Evolutionary conservation across 2,329 filamentous ascomycete species (phyloP).

Genomic region (Camillea tinctor): DNA sequence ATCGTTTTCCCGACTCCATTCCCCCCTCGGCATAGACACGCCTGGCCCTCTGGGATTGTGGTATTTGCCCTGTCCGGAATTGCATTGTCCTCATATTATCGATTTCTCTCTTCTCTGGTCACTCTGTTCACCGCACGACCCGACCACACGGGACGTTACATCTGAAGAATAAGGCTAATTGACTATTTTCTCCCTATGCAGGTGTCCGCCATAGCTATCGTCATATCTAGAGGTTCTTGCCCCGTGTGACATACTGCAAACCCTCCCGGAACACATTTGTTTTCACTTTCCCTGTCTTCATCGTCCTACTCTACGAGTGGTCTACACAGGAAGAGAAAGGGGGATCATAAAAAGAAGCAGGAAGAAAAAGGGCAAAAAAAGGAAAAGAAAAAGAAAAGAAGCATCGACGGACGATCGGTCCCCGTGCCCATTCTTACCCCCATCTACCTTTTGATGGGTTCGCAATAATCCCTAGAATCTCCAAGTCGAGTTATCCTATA

Average conservation of each 20-base stretch:
- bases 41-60: neutral
- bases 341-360: no score
- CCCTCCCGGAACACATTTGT: constrained; percentile 5
- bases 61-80: neutral
- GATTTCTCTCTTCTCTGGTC: constrained; percentile 5
- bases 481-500: constrained; percentile 42
- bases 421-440: constrained; percentile 4
- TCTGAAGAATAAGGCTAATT: constrained; percentile 33
- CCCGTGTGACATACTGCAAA: constrained; percentile 14
- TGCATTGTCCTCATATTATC: neutral
- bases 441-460: constrained; percentile 26
- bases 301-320: constrained; percentile 7
- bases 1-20: neutral
- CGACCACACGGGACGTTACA: constrained; percentile 25
- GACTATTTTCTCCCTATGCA: constrained; percentile 35
- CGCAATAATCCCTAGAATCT: constrained; percentile 15
- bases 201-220: constrained; percentile 31
- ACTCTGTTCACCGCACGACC: constrained; percentile 18
- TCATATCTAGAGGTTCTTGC: constrained; percentile 18
- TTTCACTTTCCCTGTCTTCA: constrained; percentile 7
- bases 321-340: neutral
- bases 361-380: no score
- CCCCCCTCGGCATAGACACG: neutral
- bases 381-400: no score
- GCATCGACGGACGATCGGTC: constrained; percentile 7